Evolutionary conservation across 179 eudicot species (phyloP).

Genomic region (Pouteria campechiana): DNA sequence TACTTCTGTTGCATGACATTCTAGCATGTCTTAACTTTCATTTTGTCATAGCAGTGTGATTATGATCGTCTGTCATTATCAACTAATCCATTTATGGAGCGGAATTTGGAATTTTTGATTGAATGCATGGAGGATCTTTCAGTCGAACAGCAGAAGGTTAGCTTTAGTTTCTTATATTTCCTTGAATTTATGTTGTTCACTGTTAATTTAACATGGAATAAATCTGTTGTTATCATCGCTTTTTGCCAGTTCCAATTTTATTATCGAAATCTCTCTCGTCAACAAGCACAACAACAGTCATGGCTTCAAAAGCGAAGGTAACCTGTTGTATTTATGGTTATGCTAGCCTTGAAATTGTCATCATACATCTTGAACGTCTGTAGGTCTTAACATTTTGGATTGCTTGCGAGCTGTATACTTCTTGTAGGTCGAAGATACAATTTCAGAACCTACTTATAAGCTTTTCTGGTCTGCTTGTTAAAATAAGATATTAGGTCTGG

Average conservation of each 20-base stretch:
- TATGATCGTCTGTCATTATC: conserved; percentile 78
- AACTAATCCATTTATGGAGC: conserved; percentile 79
- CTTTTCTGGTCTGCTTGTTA: no score
- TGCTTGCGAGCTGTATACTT: no score
- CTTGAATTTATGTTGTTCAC: neutral
- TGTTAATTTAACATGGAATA: neutral
- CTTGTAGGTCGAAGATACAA: no score
- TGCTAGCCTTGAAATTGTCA: no score
- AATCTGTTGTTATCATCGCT: neutral
- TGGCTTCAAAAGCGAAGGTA: conserved; percentile 98
- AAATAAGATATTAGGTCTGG: no score
- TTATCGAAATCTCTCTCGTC: conserved; percentile 74
- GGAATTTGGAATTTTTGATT: conserved; percentile 83
- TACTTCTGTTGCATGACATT: neutral
- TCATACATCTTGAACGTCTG: no score
- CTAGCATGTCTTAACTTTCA: conserved; percentile 4
- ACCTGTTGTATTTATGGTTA: neutral
- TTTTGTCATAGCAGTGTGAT: conserved; percentile 51
- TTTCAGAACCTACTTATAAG: no score
- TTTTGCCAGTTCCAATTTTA: conserved; percentile 64
- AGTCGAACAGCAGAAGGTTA: conserved; percentile 79
- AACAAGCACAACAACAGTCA: conserved; percentile 91
- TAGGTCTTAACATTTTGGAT: no score
- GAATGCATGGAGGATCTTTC: conserved; percentile 94
- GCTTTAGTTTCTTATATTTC: conserved; percentile 3